phyloP scores from a whole-genome alignment of 768 basidiomycete species.

The Pholiota molesta region DNA sequence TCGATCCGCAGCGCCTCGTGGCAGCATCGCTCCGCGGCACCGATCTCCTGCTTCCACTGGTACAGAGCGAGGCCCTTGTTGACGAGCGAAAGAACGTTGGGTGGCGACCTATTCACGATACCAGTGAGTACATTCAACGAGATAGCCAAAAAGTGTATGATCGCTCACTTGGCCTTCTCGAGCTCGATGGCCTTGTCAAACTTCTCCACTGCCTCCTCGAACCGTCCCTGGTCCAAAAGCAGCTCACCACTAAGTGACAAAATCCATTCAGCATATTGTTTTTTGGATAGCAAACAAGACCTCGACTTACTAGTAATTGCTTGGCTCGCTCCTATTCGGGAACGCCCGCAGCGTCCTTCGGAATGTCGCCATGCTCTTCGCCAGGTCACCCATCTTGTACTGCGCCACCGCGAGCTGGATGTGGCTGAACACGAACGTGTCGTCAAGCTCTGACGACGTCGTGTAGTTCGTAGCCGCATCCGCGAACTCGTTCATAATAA shows the following conservation, averaged over 20 bases:
- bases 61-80: constrained; percentile 97
- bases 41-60: constrained; percentile 94
- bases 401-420: constrained; percentile 97
- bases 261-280: background rate
- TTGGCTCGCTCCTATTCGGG: constrained; percentile 85
- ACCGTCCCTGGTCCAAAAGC: constrained; percentile 88
- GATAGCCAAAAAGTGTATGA: background rate
- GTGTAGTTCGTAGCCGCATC: constrained; percentile 91
- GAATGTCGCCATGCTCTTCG: constrained; percentile 90
- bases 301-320: constrained; percentile 86
- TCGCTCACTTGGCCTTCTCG: constrained; percentile 71
- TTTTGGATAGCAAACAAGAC: too few relatives aligned
- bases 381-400: constrained; percentile 84
- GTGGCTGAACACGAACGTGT: constrained; percentile 92
- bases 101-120: constrained; percentile 33
- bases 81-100: constrained; percentile 92
- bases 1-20: constrained; percentile 88
- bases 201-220: constrained; percentile 82
- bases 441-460: constrained; percentile 86
- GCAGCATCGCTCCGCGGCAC: constrained; percentile 81
- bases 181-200: constrained; percentile 92
- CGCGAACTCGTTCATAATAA: constrained; percentile 90
- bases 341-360: constrained; percentile 81
- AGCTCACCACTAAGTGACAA: constrained; percentile 77
- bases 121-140: background rate